Conservation (phyloP, 495 filamentous ascomycete species). For the Aspergillus egyptiacus region DNA sequence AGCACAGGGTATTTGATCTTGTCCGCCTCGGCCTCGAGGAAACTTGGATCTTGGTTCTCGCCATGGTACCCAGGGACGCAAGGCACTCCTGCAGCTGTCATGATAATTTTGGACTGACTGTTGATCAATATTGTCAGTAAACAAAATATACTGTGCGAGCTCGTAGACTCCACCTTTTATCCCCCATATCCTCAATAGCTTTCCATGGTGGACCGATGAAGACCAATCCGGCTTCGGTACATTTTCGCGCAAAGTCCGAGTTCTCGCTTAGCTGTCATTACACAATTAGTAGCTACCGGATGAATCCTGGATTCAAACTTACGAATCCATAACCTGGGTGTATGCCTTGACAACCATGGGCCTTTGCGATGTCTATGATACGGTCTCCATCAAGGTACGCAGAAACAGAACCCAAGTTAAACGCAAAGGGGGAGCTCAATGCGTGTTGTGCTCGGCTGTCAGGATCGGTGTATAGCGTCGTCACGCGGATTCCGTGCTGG, state of each 20-base stretch:
- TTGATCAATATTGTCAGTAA: conserved; percentile 6
- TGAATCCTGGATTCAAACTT: conserved; percentile 20
- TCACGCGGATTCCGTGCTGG: conserved; percentile 84
- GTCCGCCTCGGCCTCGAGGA: conserved; percentile 66
- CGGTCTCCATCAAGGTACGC: conserved; percentile 89
- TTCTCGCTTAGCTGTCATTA: conserved; percentile 69
- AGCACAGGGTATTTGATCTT: conserved; percentile 88
- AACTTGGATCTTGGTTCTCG: conserved; percentile 65
- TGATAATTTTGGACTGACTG: conserved; percentile 84
- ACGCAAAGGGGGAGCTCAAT: conserved; percentile 68
- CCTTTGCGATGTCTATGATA: conserved; percentile 82
- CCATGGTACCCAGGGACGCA: conserved; percentile 98
- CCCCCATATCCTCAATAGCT: conserved; percentile 96
- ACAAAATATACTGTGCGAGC: not conserved
- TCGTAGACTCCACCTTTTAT: conserved; percentile 64
- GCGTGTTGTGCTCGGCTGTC: conserved; percentile 88
- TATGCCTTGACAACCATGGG: conserved; percentile 78
- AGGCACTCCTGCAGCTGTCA: conserved; percentile 86
- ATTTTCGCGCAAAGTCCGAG: conserved; percentile 79
- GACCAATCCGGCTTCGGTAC: conserved; percentile 81
- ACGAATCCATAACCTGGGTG: conserved; percentile 98
- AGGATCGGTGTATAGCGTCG: conserved; percentile 90
- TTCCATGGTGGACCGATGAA: conserved; percentile 92
- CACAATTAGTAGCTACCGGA: conserved; percentile 4
- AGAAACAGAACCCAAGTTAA: conserved; percentile 73